Base-by-base conservation (phyloP, 2,329 filamentous ascomycete species). In the Geosmithia morbida region DNA sequence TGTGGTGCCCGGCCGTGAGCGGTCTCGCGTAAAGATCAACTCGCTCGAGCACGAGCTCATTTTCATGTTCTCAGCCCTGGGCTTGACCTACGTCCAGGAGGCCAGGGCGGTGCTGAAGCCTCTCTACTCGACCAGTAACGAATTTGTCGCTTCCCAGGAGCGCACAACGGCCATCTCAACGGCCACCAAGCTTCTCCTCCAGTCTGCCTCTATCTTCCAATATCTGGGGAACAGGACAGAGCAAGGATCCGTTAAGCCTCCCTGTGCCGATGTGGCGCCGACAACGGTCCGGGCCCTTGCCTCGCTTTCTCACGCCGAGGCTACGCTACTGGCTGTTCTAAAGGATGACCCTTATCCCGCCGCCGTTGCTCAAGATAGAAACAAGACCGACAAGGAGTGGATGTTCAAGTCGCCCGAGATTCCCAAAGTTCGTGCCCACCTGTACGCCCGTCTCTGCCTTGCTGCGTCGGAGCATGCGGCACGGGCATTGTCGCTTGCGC, bases 301-400 rank as follows among this genome's bases (percentile, higher is more conserved):
- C 3, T 75, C 73, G 11, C 71, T 96, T 2, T 80, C 87, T 1
- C 71, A 92, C 30, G 87, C 89, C 2, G 90, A 96, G 64, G 89
- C 89, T 0, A 96, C 89, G 0, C 73, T 97, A 1, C 75, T 96
- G 1, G 87, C 87, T 1, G 87, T 97, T 1, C 63, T 94, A 45
- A 97, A 97, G 56, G 90, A 97, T 59, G 92, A 98, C 57, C 88
- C 90, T 0, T 97, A 96, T 58, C 84, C 90, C 1, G 81, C 84
- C 2, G 77, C 82, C 7, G 83, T 94, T 2, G 80, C 87, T 1
- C 86, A 94, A 56, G 79, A 83, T 48, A 76, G 89, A 44, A 94
- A 94, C 59, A 78, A 82, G 47, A 80, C 83, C 54, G 87, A 89
- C 61, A 87, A 77, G 51, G 90, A 97, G 54, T 98, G 90, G 90